Evolutionary conservation across 2,329 filamentous ascomycete species (phyloP).

Genomic region (Alternaria novae-zelandiae): DNA sequence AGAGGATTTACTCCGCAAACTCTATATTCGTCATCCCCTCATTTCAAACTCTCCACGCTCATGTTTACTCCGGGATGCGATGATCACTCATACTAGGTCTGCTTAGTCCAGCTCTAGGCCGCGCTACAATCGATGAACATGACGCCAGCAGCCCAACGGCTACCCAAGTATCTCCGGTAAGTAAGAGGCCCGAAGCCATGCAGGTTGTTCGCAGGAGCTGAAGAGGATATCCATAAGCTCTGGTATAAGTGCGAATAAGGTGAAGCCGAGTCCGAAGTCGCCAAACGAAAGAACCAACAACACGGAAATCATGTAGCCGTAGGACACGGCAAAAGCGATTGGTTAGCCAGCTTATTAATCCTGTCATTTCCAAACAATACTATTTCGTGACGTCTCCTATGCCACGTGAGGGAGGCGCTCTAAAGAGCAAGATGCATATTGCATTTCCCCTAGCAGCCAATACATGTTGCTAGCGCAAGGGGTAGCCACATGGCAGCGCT

Average conservation of each 20-base stretch:
- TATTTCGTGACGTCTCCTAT: background rate
- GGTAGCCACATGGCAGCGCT: conserved; percentile 5
- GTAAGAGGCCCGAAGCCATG: too few relatives aligned
- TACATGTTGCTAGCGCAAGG: conserved; percentile 7
- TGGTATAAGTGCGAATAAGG: too few relatives aligned
- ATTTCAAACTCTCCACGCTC: background rate
- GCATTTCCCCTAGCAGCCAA: conserved; percentile 1
- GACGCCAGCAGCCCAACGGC: background rate
- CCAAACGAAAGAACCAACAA: background rate
- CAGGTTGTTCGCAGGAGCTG: too few relatives aligned
- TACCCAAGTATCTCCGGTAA: background rate
- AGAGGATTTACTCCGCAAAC: background rate
- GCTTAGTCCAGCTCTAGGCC: background rate
- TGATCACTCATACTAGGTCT: background rate
- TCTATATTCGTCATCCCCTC: background rate
- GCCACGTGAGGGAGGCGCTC: background rate
- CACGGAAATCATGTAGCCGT: background rate
- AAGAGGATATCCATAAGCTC: too few relatives aligned
- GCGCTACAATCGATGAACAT: background rate
- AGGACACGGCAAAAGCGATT: rapidly evolving
- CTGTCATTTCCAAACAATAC: background rate
- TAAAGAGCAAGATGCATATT: conserved; percentile 2
- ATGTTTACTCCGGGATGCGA: background rate
- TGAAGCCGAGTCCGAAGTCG: too few relatives aligned
- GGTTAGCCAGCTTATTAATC: background rate